Conservation (phyloP, 2,329 filamentous ascomycete species). For the Colletotrichum sublineola region DNA sequence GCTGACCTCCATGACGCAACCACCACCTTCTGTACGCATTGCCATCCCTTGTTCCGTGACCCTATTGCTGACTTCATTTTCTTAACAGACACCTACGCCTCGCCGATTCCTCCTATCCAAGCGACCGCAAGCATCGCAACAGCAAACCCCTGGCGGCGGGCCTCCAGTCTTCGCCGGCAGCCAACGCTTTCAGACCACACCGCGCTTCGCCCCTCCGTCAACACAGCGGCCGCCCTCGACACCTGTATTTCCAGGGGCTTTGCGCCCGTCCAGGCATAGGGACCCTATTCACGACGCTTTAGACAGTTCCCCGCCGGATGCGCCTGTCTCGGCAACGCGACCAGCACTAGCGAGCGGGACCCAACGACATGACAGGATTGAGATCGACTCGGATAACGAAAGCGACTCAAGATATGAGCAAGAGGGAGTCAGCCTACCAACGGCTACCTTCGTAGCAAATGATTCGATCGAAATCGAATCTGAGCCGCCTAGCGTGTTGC, state of each 20-base stretch:
- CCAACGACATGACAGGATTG: conserved; percentile 41
- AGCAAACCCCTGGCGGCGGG: conserved; percentile 47
- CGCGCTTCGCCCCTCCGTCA: conserved; percentile 53
- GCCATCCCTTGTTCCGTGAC: background rate
- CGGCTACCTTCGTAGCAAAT: background rate
- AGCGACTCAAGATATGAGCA: conserved; percentile 45
- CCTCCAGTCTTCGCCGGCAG: conserved; percentile 35
- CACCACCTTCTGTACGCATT: conserved; percentile 33
- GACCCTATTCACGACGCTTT: conserved; percentile 35
- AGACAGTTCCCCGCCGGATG: conserved; percentile 30
- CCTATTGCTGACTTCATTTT: background rate
- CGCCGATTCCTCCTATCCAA: conserved; percentile 56
- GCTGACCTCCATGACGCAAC: conserved; percentile 40
- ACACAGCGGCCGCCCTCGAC: conserved; percentile 40
- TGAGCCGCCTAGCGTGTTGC: conserved; percentile 21
- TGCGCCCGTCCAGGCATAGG: conserved; percentile 46
- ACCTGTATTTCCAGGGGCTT: conserved; percentile 28
- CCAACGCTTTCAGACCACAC: conserved; percentile 55
- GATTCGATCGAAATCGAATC: conserved; percentile 45
- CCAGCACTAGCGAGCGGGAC: conserved; percentile 2
- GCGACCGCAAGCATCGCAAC: conserved; percentile 50
- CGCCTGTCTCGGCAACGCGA: conserved; percentile 6
- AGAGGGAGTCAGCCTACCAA: conserved; percentile 30
- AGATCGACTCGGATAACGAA: conserved; percentile 41
- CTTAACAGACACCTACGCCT: conserved; percentile 54